Base-by-base conservation (phyloP, 108 stramenopile species). In the Parmales sp. region DNA sequence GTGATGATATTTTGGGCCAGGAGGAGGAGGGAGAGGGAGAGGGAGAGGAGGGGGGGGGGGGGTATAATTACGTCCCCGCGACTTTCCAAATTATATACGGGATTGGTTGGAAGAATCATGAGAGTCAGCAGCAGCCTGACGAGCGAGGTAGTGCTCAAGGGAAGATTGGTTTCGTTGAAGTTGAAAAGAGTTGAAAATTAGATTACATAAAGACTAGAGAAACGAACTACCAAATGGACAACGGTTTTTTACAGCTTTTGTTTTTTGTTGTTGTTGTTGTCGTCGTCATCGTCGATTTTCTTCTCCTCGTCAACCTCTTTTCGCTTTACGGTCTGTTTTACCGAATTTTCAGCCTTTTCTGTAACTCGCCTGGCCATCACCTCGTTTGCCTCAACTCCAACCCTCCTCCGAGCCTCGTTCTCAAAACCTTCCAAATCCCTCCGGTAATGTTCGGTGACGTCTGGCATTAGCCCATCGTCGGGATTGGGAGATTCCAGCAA, bases 31-130 rank as follows among this genome's bases (percentile, higher is more conserved):
- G 83, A 9, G 67, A 51, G 31, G 69, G 23, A 25, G 68, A 23
- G 16, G 73, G 73, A 23, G 79, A 76, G 18, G 74, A 76, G n/a
- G 70, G 69, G 28, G 72, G 73, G 16, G 78, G 75, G 16, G 80
- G 74, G 3, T 28, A 20, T 1, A 1, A 9, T 43, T 38, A n/a
- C 45, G 73, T 88, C 26, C 74, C 78, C 41, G 91, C 94, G 0
- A 80, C 87, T 37, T 88, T 87, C 19, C 88, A 93, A 64, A 80
- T 95, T 11, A 94, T 96, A 20, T 98, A 89, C 76, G 93, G 91
- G 63, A 98, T 98, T 72, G 97, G 95, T 23, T 98, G 97, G 97
- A 88, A 88, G 60, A 93, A 93, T 29, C 91, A 98, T 74, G 88
- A 75, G 23, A 85, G 86, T 4, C 95, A 98, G 72, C 97, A 82